A percentile compares a stretch with the other conserved stretches of the same genome.
Conservation (phyloP, 371 early-diverging fungal species). For the Thermomucor indicae-seudaticae region DNA sequence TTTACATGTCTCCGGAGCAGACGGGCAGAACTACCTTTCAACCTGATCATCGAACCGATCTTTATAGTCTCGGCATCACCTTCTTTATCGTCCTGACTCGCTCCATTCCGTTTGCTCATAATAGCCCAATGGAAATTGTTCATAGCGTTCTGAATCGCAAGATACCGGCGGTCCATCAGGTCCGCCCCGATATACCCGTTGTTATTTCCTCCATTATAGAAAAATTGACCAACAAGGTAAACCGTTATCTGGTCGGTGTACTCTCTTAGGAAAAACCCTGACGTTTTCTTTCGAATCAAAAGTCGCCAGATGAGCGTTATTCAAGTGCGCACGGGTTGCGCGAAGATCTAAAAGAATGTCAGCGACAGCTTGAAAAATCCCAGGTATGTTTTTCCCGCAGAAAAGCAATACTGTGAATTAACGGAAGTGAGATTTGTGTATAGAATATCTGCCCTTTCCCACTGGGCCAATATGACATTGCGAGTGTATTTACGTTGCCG, state of each 20-base stretch:
- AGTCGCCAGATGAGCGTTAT: slow-evolving; percentile 61
- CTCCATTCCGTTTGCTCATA: slow-evolving; percentile 44
- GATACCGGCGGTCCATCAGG: slow-evolving; percentile 39
- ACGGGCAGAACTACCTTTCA: slow-evolving; percentile 57
- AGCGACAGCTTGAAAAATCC: slow-evolving; percentile 27
- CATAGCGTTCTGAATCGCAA: slow-evolving; percentile 51
- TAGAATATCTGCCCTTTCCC: slow-evolving; percentile 37
- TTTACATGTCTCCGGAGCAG: slow-evolving; percentile 55
- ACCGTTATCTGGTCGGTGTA: not conserved
- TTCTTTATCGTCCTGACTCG: slow-evolving; percentile 48
- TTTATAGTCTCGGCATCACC: slow-evolving; percentile 54
- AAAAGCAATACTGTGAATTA: not conserved
- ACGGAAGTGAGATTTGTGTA: not conserved
- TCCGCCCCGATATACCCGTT: slow-evolving; percentile 44
- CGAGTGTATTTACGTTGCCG: slow-evolving; percentile 52
- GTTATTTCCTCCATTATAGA: slow-evolving; percentile 47
- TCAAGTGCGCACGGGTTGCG: slow-evolving; percentile 55
- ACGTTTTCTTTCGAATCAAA: not conserved
- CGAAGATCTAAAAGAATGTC: slow-evolving; percentile 50
- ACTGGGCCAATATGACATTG: slow-evolving; percentile 48
- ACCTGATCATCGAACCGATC: slow-evolving; percentile 58
- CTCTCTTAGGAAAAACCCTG: not conserved
- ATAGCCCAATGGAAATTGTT: slow-evolving; percentile 55
- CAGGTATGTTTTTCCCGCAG: slow-evolving; percentile 4
- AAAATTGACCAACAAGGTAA: slow-evolving; percentile 57